phyloP scores from a whole-genome alignment of 768 basidiomycete genomes.

The Termitomyces sp. region DNA sequence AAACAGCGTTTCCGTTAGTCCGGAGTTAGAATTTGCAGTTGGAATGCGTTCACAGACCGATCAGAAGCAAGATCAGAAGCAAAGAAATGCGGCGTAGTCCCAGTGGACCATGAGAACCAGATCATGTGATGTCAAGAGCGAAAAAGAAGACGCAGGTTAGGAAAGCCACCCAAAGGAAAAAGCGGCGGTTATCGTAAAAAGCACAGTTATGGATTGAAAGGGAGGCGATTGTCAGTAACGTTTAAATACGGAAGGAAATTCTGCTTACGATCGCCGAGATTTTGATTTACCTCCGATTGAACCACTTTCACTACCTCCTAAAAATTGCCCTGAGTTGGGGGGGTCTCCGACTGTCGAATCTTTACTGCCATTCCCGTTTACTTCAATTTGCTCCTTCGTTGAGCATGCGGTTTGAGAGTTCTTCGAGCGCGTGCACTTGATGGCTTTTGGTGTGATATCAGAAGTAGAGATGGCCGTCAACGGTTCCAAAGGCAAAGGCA shows the following conservation, averaged over 20 bases:
- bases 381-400: too few relatives aligned
- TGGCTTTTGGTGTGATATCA: too few relatives aligned
- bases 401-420: too few relatives aligned
- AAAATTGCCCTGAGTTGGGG: slow-evolving; percentile 27
- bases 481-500: too few relatives aligned
- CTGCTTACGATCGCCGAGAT: slow-evolving; percentile 28
- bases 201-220: background rate
- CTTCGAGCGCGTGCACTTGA: too few relatives aligned
- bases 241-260: background rate
- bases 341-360: slow-evolving; percentile 29
- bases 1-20: background rate
- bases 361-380: slow-evolving; percentile 29
- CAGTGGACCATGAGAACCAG: too few relatives aligned
- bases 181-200: too few relatives aligned
- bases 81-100: background rate
- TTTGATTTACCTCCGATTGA: background rate
- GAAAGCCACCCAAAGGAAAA: background rate
- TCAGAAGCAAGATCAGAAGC: too few relatives aligned
- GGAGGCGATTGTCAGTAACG: slow-evolving; percentile 1
- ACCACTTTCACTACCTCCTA: slow-evolving; percentile 31
- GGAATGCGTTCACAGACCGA: background rate
- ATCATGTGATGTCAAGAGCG: too few relatives aligned
- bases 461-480: too few relatives aligned
- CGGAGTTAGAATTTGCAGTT: background rate
- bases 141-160: background rate